Conservation (phyloP, 371 early-diverging fungal genomes). For the Haplosporangium sp. region DNA sequence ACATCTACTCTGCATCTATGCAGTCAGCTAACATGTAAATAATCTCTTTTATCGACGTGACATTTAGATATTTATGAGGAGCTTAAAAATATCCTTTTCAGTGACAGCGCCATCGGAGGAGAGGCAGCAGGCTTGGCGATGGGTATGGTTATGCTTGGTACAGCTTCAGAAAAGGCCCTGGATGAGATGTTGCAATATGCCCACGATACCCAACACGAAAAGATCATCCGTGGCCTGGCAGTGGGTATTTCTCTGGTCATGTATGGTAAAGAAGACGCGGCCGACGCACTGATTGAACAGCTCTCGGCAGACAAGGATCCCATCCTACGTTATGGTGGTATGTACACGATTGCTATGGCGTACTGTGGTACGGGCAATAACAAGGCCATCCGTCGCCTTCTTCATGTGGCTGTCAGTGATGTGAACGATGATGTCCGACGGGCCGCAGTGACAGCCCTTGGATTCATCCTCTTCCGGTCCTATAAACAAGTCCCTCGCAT, state of each 20-base stretch:
- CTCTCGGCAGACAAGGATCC: conserved; percentile 93
- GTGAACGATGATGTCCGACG: conserved; percentile 99
- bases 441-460: conserved; percentile 97
- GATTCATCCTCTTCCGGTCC: conserved; percentile 93
- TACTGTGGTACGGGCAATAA: conserved; percentile 98
- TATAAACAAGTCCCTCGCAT: conserved; percentile 95
- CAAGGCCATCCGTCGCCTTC: conserved; percentile 90
- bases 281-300: conserved; percentile 87
- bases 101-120: conserved; percentile 96
- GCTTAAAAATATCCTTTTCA: conserved; percentile 87
- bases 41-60: not conserved
- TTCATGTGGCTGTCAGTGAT: conserved; percentile 98
- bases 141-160: conserved; percentile 98
- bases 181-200: conserved; percentile 97
- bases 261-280: conserved; percentile 95
- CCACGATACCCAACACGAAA: conserved; percentile 97
- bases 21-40: not conserved
- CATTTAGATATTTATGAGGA: conserved; percentile 81
- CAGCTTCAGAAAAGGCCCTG: conserved; percentile 82
- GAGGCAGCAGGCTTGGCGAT: conserved; percentile 98
- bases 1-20: too few species aligned
- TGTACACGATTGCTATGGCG: conserved; percentile 96
- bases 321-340: conserved; percentile 95
- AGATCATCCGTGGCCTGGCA: conserved; percentile 96
- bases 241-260: conserved; percentile 94